phyloP scores from a whole-genome alignment of 306 rosid genomes.

The Cicer yamashitae region DNA sequence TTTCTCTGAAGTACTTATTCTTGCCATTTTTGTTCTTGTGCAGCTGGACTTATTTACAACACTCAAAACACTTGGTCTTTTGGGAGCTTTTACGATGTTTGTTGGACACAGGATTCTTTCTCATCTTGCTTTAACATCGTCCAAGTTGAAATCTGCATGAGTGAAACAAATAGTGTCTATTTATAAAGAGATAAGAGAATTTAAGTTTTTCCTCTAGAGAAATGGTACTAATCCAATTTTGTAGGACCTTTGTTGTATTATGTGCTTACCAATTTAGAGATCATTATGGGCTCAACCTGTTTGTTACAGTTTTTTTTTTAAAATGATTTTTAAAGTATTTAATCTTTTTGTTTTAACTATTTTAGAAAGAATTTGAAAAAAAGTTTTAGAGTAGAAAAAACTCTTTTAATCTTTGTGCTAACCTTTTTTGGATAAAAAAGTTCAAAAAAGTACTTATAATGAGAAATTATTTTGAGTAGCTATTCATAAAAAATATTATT shows the following conservation, averaged over 20 bases:
- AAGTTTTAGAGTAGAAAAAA: too few relatives aligned
- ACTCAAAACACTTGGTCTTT: slow-evolving; percentile 70
- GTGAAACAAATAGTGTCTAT: slow-evolving; percentile 38
- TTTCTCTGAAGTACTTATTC: slow-evolving; percentile 15
- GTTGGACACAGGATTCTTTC: slow-evolving; percentile 92
- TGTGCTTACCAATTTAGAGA: slow-evolving; percentile 32
- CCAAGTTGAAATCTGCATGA: slow-evolving; percentile 95
- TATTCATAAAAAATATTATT: too few relatives aligned
- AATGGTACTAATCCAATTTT: slow-evolving; percentile 54
- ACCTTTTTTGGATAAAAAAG: too few relatives aligned
- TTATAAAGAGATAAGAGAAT: slow-evolving; percentile 39
- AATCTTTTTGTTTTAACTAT: too few relatives aligned
- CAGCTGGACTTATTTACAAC: slow-evolving; percentile 98
- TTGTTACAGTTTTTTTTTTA: too few relatives aligned
- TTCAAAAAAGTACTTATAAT: too few relatives aligned
- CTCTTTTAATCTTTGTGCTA: too few relatives aligned
- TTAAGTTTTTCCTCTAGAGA: slow-evolving; percentile 33
- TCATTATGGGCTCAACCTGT: not conserved
- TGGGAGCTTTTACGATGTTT: slow-evolving; percentile 77
- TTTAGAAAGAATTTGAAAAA: too few relatives aligned
- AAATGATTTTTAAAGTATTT: too few relatives aligned
- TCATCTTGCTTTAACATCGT: slow-evolving; percentile 77
- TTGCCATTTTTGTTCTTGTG: slow-evolving; percentile 38
- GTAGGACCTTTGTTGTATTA: slow-evolving; percentile 51
- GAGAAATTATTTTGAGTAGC: too few relatives aligned